Conservation (phyloP, 2,329 filamentous ascomycete species). For the Ophiosphaerella narmari region DNA sequence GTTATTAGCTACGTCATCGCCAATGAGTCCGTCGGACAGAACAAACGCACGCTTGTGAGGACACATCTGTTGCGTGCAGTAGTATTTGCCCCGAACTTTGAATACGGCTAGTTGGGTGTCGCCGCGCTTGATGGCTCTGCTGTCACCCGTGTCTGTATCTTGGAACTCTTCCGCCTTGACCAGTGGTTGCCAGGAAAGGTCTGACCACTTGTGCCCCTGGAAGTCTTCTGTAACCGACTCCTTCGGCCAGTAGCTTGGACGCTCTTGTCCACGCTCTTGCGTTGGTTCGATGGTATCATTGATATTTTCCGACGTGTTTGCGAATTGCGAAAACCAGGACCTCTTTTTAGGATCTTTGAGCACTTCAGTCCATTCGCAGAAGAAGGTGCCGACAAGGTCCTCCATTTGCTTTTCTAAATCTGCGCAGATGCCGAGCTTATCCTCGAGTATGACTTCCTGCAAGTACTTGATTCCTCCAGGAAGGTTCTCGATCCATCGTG, state of each 20-base stretch:
- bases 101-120: conserved; percentile 90
- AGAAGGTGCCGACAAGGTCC: conserved; percentile 79
- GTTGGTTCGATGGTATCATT: conserved; percentile 72
- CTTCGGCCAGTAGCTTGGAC: conserved; percentile 78
- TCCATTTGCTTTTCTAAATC: conserved; percentile 88
- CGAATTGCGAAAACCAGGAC: conserved; percentile 78
- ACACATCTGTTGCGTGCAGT: conserved; percentile 92
- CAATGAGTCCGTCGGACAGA: conserved; percentile 83
- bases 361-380: conserved; percentile 90
- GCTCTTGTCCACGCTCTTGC: conserved; percentile 70
- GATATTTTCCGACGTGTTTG: conserved; percentile 73
- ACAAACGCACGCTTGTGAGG: conserved; percentile 90
- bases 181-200: conserved; percentile 78
- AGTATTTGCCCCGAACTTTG: conserved; percentile 79
- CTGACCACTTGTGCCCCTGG: conserved; percentile 68
- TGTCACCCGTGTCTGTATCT: conserved; percentile 71
- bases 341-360: conserved; percentile 70
- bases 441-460: conserved; percentile 78
- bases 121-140: conserved; percentile 78
- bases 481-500: conserved; percentile 82
- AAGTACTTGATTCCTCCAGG: conserved; percentile 85
- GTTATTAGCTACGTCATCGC: conserved; percentile 63
- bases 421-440: conserved; percentile 83
- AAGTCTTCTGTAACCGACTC: conserved; percentile 73
- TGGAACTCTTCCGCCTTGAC: conserved; percentile 72